phyloP scores from a whole-genome alignment of 768 basidiomycete genomes.

The Floccularia luteovirens region DNA sequence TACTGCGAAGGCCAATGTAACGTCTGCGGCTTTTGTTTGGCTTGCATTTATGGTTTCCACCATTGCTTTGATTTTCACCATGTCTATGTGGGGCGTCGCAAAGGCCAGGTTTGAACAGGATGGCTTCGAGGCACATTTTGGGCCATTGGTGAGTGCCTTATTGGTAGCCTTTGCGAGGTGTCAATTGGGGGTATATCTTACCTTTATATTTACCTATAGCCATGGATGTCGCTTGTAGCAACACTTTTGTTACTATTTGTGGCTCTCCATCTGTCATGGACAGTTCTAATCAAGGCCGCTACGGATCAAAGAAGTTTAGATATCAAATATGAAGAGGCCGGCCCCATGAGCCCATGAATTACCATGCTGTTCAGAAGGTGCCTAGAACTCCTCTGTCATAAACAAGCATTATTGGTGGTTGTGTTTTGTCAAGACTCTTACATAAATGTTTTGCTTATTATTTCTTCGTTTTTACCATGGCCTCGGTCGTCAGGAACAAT shows the following conservation, averaged over 20 bases:
- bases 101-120: conserved; percentile 20
- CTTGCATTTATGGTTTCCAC: conserved; percentile 19
- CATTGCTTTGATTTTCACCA: conserved; percentile 28
- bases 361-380: no score
- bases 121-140: conserved; percentile 24
- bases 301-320: no score
- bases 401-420: no score
- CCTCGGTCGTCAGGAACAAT: no score
- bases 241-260: conserved; percentile 18
- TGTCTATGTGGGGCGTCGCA: conserved; percentile 25
- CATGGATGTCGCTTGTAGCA: conserved; percentile 26
- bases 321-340: no score
- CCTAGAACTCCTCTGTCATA: no score
- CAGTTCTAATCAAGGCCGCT: no score
- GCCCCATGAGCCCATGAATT: no score
- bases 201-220: conserved; percentile 11
- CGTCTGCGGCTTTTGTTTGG: conserved; percentile 19
- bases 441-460: no score
- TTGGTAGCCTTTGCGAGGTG: background rate
- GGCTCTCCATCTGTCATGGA: conserved; percentile 7
- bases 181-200: background rate
- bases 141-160: conserved; percentile 23
- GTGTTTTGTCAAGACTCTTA: no score
- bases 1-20: conserved; percentile 15
- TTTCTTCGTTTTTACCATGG: no score